Evolutionary conservation across 2,329 filamentous ascomycete genomes (phyloP).

Genomic region (Didymella pomorum): DNA sequence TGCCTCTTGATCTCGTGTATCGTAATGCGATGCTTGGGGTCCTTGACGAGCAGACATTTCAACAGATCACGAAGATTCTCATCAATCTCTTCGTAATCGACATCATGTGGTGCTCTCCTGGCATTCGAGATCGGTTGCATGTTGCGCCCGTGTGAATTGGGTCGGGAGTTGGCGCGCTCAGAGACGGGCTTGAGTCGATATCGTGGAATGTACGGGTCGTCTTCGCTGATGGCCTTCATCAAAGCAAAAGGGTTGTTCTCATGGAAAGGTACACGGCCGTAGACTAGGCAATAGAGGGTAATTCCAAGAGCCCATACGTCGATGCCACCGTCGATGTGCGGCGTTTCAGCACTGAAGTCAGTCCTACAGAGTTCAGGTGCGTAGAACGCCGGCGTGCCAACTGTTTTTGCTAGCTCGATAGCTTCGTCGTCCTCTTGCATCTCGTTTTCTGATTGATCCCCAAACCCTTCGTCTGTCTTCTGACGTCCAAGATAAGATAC

Average conservation of each 20-base stretch:
- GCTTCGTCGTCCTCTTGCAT: constrained; percentile 89
- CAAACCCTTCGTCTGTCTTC: constrained; percentile 78
- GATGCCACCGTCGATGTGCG: constrained; percentile 89
- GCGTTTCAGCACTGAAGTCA: constrained; percentile 69
- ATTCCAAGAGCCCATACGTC: constrained; percentile 98
- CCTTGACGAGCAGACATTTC: constrained; percentile 81
- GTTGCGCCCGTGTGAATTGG: constrained; percentile 57
- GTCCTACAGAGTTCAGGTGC: constrained; percentile 95
- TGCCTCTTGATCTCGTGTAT: constrained; percentile 93
- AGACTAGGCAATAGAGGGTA: constrained; percentile 94
- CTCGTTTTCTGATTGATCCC: constrained; percentile 79
- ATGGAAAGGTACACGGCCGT: constrained; percentile 90
- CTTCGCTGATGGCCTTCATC: constrained; percentile 89
- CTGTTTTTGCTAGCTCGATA: constrained; percentile 95
- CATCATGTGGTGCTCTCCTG: constrained; percentile 78
- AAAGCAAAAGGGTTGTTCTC: constrained; percentile 91
- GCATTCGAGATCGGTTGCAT: constrained; percentile 65
- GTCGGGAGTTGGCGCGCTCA: constrained; percentile 55
- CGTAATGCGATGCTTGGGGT: constrained; percentile 86
- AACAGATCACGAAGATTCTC: constrained; percentile 82
- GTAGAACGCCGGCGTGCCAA: constrained; percentile 96
- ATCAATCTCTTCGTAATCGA: constrained; percentile 86
- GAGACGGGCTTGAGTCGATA: constrained; percentile 79
- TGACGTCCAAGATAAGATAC: constrained; percentile 96
- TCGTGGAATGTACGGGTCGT: constrained; percentile 88